These are phyloP conservation scores for Stachybotrys echinatus DNA, from an alignment of 2,329 filamentous ascomycete species.

Conservation along the genomic window DNA sequence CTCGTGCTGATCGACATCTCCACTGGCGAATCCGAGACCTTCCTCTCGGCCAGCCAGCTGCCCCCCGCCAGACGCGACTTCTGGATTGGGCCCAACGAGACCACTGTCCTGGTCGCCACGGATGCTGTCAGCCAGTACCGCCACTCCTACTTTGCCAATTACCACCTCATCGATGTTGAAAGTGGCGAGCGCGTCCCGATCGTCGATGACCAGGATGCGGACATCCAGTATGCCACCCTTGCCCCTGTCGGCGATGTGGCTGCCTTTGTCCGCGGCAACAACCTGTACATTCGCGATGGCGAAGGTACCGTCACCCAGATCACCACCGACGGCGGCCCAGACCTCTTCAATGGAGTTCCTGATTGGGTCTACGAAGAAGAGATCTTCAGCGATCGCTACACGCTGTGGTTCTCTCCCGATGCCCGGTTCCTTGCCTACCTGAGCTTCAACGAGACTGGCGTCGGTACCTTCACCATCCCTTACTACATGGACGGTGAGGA, in stretches of 20 bases:
- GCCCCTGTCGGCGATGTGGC: conserved; percentile 53
- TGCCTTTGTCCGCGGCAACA: conserved; percentile 62
- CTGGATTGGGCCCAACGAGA: conserved; percentile 55
- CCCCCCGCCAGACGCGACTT: conserved; percentile 51
- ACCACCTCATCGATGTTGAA: conserved; percentile 57
- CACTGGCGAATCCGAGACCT: conserved; percentile 49
- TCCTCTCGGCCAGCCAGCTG: conserved; percentile 53
- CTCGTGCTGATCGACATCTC: conserved; percentile 58
- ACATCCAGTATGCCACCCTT: conserved; percentile 63
- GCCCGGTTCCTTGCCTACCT: conserved; percentile 84
- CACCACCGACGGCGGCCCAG: conserved; percentile 53
- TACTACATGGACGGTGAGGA: conserved; percentile 59
- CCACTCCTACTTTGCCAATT: conserved; percentile 63
- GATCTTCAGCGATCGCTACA: conserved; percentile 63
- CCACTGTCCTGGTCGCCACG: conserved; percentile 54
- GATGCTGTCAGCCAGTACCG: conserved; percentile 67
- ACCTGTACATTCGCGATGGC: conserved; percentile 49
- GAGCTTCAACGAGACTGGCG: conserved; percentile 75
- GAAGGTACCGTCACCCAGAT: conserved; percentile 50
- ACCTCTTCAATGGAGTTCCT: conserved; percentile 59
- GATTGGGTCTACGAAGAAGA: conserved; percentile 79
- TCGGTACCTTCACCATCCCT: conserved; percentile 59
- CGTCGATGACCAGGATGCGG: conserved; percentile 52
- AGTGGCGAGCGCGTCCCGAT: conserved; percentile 50
- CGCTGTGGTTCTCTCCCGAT: conserved; percentile 89